Percentiles rank a stretch among this genome's conserved stretches.
Conservation (phyloP, 1,284 basidiomycete species). For the Ceratobasidium sp. region DNA sequence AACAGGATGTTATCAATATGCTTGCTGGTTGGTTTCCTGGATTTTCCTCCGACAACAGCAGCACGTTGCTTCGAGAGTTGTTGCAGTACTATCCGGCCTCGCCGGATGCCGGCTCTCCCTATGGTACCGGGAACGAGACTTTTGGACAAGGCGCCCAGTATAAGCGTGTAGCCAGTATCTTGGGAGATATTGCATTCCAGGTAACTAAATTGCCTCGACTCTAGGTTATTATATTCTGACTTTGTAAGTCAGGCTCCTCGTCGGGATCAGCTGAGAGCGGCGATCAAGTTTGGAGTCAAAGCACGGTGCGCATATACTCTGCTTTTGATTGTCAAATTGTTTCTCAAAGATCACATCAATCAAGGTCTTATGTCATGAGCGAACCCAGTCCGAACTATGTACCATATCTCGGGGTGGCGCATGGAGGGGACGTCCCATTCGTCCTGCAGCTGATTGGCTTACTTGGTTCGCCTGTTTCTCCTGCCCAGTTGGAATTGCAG, state of each 20-base stretch:
- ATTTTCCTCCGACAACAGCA: background rate
- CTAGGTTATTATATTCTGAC: too few species aligned
- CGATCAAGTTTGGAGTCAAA: background rate
- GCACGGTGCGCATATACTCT: background rate
- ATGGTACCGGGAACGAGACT: constrained; percentile 9
- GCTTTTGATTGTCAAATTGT: background rate
- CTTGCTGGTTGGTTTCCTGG: background rate
- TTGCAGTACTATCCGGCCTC: constrained; percentile 18
- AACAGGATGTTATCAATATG: background rate
- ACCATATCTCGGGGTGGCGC: background rate
- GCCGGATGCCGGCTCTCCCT: constrained; percentile 24
- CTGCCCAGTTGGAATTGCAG: background rate
- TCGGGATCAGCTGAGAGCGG: background rate
- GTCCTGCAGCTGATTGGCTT: background rate
- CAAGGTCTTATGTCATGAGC: background rate
- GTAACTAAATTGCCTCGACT: too few species aligned
- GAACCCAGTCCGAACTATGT: background rate
- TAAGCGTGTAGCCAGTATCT: constrained; percentile 1
- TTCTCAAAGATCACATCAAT: background rate
- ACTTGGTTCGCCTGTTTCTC: background rate
- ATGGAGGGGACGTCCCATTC: background rate
- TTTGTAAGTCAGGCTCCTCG: background rate
- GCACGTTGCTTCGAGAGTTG: background rate
- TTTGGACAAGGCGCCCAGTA: constrained; percentile 12
- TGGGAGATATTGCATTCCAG: constrained; percentile 28